These are phyloP conservation scores for Globisporangium nagaii DNA, from an alignment of 352 stramenopile genomes.

Conservation along the genomic window DNA sequence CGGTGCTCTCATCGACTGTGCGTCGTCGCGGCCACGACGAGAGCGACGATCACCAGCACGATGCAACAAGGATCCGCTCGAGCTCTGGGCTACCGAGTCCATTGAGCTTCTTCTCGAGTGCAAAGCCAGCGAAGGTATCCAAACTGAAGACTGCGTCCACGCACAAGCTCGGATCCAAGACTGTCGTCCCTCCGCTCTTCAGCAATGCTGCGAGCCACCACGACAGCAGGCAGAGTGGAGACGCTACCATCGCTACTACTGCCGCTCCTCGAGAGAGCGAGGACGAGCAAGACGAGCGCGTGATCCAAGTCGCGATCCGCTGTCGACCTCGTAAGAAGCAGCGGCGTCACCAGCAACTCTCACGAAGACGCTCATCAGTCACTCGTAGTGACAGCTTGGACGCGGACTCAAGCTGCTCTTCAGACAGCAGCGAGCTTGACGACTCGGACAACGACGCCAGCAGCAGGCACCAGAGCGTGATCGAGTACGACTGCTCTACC, in stretches of 20 bases:
- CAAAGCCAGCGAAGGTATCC: too few species aligned
- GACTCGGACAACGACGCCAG: constrained; percentile 5
- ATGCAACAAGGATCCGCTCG: background rate
- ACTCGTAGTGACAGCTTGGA: too few species aligned
- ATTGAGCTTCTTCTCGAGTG: too few species aligned
- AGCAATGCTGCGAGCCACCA: background rate
- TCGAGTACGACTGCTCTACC: constrained; percentile 15
- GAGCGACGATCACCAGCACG: background rate
- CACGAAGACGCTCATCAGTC: constrained; percentile 10
- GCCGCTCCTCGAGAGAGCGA: background rate
- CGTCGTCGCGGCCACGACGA: background rate
- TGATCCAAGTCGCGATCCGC: constrained; percentile 55
- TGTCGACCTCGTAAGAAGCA: constrained; percentile 35
- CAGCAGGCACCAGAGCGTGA: constrained; percentile 7
- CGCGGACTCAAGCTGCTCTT: constrained; percentile 4
- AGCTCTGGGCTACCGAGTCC: background rate
- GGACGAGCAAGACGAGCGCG: constrained; percentile 2
- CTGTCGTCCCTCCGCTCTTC: too few species aligned
- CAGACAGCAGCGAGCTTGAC: too few species aligned
- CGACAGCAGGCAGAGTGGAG: background rate
- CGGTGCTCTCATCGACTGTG: background rate
- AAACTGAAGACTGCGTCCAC: too few species aligned
- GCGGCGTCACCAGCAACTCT: background rate
- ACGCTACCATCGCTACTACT: background rate
- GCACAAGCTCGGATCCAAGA: too few species aligned